A percentile compares a stretch with the other conserved stretches of the same genome.
These are phyloP conservation scores for Colletotrichum endophyticum DNA, from an alignment of 2,329 filamentous ascomycete genomes.

Conservation along the genomic window DNA sequence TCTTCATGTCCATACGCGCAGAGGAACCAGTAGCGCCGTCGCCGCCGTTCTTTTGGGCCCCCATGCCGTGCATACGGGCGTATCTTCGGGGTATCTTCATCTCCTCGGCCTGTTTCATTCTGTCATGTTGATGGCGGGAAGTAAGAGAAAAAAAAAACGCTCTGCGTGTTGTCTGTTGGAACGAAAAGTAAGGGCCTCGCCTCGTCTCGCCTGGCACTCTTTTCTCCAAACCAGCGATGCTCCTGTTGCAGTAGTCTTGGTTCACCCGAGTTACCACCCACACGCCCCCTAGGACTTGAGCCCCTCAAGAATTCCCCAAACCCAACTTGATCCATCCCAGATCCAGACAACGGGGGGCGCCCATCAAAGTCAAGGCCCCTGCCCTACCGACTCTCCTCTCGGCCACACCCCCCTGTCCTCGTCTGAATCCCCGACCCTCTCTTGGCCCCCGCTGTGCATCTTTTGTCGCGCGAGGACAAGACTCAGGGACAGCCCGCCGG, in stretches of 20 bases:
- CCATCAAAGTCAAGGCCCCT: constrained; percentile 4
- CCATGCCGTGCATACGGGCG: not conserved
- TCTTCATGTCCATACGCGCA: not conserved
- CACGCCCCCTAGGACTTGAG: not conserved
- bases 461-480: not conserved
- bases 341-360: not conserved
- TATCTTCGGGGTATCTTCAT: not conserved
- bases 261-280: not conserved
- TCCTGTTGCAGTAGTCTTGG: not conserved
- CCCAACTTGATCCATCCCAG: not conserved
- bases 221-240: not conserved
- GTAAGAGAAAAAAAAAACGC: not conserved
- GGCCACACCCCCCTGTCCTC: not conserved
- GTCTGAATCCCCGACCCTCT: constrained; percentile 12
- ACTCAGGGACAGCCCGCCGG: not conserved
- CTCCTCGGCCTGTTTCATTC: not conserved
- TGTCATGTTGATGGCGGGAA: not conserved
- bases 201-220: not conserved
- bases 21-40: not conserved
- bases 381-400: not conserved
- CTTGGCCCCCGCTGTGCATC: constrained; percentile 5
- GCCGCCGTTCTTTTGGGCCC: not conserved
- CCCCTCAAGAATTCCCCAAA: constrained; percentile 6
- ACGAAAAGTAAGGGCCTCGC: constrained; percentile 3
- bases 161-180: not conserved